These are phyloP conservation scores for Leptosphaerulina australis DNA, from an alignment of 2,329 filamentous ascomycete genomes.

Conservation along the genomic window DNA sequence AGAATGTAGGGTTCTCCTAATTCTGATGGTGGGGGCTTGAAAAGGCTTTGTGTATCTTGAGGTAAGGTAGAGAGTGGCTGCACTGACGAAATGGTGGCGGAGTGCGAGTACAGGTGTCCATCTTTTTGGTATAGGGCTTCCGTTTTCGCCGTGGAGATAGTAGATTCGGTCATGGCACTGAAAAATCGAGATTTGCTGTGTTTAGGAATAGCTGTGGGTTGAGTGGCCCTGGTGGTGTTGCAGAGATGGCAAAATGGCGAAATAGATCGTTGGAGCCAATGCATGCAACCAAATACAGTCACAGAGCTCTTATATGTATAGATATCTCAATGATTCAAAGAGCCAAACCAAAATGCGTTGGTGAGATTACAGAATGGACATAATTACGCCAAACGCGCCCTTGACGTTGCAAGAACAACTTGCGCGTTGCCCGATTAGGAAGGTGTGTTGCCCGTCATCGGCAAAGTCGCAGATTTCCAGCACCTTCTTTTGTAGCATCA, in stretches of 20 bases:
- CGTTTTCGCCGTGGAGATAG: conserved; percentile 24
- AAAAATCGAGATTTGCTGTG: background rate
- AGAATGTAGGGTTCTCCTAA: conserved; percentile 60
- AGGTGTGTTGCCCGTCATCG: conserved; percentile 8
- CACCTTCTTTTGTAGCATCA: background rate
- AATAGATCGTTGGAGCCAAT: background rate
- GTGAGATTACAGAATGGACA: background rate
- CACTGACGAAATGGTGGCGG: conserved; percentile 56
- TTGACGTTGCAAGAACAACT: conserved; percentile 14
- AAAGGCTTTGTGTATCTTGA: conserved; percentile 60
- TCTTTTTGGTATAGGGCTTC: conserved; percentile 50
- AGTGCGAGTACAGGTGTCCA: conserved; percentile 51
- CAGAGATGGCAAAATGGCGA: background rate
- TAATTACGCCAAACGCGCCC: conserved; percentile 5
- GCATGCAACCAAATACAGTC: conserved; percentile 3
- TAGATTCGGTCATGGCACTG: conserved; percentile 3
- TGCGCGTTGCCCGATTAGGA: conserved; percentile 19
- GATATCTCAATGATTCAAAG: too few species aligned
- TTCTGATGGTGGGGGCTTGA: conserved; percentile 60
- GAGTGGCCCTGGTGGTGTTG: background rate
- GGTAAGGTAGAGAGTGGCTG: conserved; percentile 58
- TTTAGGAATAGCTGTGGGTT: background rate
- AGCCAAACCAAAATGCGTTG: background rate
- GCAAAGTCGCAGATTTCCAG: background rate
- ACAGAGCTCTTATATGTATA: background rate